phyloP scores from a whole-genome alignment of 2,329 filamentous ascomycete species.

The Sporothrix protearum region DNA sequence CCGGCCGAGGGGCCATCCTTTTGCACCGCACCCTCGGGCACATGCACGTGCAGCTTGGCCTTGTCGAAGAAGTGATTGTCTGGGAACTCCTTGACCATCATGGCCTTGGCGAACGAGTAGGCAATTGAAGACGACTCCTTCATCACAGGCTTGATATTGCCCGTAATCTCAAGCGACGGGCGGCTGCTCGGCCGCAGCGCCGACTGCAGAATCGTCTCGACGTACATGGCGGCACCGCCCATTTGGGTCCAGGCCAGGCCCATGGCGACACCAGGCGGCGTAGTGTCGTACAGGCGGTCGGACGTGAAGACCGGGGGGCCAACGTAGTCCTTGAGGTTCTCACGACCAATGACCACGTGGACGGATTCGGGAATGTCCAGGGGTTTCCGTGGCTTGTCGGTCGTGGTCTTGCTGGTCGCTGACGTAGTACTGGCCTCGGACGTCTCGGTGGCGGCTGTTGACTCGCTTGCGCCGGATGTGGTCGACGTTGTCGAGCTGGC shows the following conservation, averaged over 20 bases:
- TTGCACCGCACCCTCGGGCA: slow-evolving; percentile 90
- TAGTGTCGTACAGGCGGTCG: slow-evolving; percentile 89
- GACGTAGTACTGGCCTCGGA: slow-evolving; percentile 20
- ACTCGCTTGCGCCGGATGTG: slow-evolving; percentile 3
- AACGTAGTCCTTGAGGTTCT: slow-evolving; percentile 94
- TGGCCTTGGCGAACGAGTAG: slow-evolving; percentile 90
- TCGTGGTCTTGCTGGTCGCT: slow-evolving; percentile 52
- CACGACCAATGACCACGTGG: slow-evolving; percentile 79
- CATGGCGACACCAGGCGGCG: slow-evolving; percentile 93
- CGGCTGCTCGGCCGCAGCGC: slow-evolving; percentile 69
- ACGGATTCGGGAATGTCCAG: slow-evolving; percentile 83
- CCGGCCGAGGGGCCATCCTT: slow-evolving; percentile 93
- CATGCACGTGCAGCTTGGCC: slow-evolving; percentile 91
- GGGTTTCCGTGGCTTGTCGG: slow-evolving; percentile 68
- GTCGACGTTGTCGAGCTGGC: slow-evolving; percentile 14
- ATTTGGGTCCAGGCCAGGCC: slow-evolving; percentile 97
- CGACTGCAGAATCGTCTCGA: slow-evolving; percentile 91
- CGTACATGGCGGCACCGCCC: slow-evolving; percentile 93
- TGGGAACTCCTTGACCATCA: slow-evolving; percentile 79
- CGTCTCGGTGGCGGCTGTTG: slow-evolving; percentile 29
- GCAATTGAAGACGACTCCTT: slow-evolving; percentile 95
- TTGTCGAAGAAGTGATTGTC: slow-evolving; percentile 96
- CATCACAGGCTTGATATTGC: slow-evolving; percentile 95
- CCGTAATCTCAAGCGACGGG: slow-evolving; percentile 82
- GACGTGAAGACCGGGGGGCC: slow-evolving; percentile 94